Evolutionary conservation across 73 alveolate species (phyloP), one percentile per base, ranked within the genome.

Genomic region (Paramecium primaurelia): DNA sequence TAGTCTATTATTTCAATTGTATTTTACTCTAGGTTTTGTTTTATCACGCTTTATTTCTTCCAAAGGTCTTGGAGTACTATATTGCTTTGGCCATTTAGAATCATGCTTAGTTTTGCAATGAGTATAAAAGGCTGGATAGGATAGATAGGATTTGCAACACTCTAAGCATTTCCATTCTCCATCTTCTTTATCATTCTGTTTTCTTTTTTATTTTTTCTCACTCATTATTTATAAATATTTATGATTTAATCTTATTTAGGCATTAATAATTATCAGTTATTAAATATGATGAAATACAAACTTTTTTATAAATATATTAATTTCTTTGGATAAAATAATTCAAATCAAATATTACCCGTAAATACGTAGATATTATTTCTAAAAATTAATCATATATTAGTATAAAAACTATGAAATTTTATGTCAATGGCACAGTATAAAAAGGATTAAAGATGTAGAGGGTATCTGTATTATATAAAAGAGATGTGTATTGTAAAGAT

Each of bases 51-150:
- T 80, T 2, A 80, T 80, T 10, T 80, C 91, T 45, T 80, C 91
- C 12, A 80, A 36, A n/a, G 91, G 91, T 80, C 91, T 42, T 80
- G 91, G 91, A 7, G 91, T 80, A 26, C 58, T 80, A 18, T 45
- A 80, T 26, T 26, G 0, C 30, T 80, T 80, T 4, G 91, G 91
- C 91, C 91, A 80, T 45, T 80, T 80, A 4, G 91, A 80, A 96
- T 95, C 94, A 92, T 98, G 99, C 90, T 98, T 98, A 0, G 98
- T 95, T 92, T 96, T 98, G 54, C 96, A 97, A 86, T 98, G 99
- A 26, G 99, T 98, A 92, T 98, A 98, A 83, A 98, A 95, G 0
- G 99, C 99, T 4, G 99, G 99, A 92, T 98, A 98, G 0, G 98
- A 92, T 30, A 98, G 95, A 92, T 98, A 98, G 45, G 93, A 96